These are phyloP conservation scores for Euphorbia tirucalli DNA, from an alignment of 345 rosid genomes.

Conservation along the genomic window DNA sequence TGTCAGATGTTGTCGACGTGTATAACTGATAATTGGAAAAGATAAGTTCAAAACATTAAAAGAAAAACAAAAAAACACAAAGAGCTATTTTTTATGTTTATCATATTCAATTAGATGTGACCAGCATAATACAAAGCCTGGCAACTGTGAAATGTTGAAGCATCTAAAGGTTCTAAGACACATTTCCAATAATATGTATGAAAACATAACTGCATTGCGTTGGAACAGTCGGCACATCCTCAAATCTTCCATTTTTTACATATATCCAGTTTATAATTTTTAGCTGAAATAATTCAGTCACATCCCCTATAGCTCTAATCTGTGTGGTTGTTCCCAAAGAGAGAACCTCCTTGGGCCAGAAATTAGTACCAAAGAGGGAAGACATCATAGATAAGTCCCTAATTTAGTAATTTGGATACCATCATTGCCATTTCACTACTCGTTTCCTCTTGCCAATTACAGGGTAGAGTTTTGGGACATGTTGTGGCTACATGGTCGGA, in stretches of 20 bases:
- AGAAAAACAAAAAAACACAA: no score
- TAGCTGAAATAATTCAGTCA: background rate
- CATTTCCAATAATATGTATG: background rate
- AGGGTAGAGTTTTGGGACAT: background rate
- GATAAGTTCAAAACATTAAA: slow-evolving; percentile 6
- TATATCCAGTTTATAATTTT: no score
- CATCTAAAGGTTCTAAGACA: background rate
- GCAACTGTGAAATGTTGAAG: background rate
- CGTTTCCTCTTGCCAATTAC: background rate
- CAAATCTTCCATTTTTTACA: no score
- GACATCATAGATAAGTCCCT: background rate
- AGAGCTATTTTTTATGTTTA: background rate
- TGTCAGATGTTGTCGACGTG: slow-evolving; percentile 55
- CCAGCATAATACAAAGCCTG: slow-evolving; percentile 4
- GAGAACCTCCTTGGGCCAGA: background rate
- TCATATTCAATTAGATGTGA: background rate
- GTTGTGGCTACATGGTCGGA: background rate
- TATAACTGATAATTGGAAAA: slow-evolving; percentile 49
- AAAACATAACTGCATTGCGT: background rate
- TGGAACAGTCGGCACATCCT: background rate
- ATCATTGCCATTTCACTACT: background rate
- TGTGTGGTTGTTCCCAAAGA: background rate
- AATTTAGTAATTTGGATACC: background rate
- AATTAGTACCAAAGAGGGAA: background rate
- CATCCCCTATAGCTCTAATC: no score